Evolutionary conservation across 2,329 filamentous ascomycete genomes (phyloP).

Genomic region (Helotiales sp.): DNA sequence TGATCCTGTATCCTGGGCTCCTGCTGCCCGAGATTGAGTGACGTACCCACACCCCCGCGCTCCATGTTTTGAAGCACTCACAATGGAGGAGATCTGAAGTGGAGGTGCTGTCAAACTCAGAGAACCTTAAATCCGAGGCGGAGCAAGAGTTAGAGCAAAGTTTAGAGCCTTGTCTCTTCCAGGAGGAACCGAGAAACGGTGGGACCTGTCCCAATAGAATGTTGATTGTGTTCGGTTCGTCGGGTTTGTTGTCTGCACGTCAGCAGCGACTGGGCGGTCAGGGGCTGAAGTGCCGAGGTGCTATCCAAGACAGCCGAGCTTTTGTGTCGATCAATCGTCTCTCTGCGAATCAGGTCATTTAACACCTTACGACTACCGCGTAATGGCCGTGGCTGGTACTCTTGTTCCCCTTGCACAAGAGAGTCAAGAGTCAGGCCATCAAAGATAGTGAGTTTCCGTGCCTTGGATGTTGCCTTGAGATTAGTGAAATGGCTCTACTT

Average conservation of each 20-base stretch:
- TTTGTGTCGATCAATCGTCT: background rate
- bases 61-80: background rate
- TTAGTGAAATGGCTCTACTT: background rate
- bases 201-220: background rate
- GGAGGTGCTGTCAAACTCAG: background rate
- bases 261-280: background rate
- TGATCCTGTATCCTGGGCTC: background rate
- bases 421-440: background rate
- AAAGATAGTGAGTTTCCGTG: background rate
- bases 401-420: background rate
- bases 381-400: constrained; percentile 7
- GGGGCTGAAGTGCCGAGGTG: background rate
- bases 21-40: background rate
- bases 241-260: background rate
- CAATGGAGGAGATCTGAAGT: too few relatives aligned
- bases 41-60: background rate
- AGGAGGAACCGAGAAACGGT: background rate
- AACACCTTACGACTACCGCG: background rate
- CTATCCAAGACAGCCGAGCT: background rate
- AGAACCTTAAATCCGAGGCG: background rate
- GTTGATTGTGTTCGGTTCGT: background rate
- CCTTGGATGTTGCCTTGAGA: background rate
- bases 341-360: background rate
- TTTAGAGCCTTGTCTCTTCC: background rate
- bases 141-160: background rate